Evolutionary conservation across 345 rosid genomes (phyloP).

Genomic region (Durio zibethinus): DNA sequence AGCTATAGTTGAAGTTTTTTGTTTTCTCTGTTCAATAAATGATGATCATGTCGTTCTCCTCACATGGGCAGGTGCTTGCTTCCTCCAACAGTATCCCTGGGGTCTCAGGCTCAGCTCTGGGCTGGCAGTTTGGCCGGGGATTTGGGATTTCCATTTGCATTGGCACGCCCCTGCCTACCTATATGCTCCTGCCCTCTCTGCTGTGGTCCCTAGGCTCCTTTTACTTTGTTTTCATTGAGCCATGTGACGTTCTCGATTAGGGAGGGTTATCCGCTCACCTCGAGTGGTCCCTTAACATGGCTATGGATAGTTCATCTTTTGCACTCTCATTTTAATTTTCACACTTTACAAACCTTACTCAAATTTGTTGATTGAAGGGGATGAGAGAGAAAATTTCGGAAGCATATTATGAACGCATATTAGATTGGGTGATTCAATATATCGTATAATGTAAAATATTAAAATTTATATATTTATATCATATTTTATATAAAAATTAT

Average conservation of each 20-base stretch:
- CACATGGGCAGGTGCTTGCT: conserved; percentile 22
- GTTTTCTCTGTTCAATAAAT: conserved; percentile 24
- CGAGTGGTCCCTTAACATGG: neutral
- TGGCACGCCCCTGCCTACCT: neutral
- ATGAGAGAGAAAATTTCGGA: too few species aligned
- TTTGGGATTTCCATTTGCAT: neutral
- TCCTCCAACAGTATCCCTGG: neutral
- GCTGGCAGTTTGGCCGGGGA: neutral
- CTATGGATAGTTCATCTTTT: neutral
- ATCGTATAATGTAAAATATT: too few species aligned
- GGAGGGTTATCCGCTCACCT: neutral
- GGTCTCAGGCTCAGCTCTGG: neutral
- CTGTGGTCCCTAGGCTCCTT: neutral
- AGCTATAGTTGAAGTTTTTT: too few species aligned
- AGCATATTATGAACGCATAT: too few species aligned
- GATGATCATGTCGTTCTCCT: conserved; percentile 12
- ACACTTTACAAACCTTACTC: neutral
- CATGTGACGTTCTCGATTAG: neutral
- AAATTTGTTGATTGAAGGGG: too few species aligned
- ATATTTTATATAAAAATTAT: too few species aligned
- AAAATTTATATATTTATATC: too few species aligned
- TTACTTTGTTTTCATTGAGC: neutral
- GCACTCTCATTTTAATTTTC: neutral
- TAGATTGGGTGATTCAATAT: too few species aligned
- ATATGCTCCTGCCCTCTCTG: neutral